Base-by-base conservation (phyloP, 805 yeast species). In the Vanderwaltozyma verrucispora region DNA sequence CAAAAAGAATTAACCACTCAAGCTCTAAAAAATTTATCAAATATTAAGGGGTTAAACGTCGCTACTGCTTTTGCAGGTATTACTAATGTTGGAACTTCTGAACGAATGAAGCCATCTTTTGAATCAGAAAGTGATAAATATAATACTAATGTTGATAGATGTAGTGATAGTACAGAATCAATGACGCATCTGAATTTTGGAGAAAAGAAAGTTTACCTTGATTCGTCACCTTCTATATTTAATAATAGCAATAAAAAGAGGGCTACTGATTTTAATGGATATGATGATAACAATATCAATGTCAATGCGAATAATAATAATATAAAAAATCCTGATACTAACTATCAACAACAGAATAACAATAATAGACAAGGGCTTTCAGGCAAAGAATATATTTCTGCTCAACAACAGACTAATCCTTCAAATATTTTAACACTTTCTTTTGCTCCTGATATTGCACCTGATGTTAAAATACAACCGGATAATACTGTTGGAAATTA, bases 1-100 rank as follows among this genome's bases (percentile, higher is more conserved):
- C 59, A 57, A 20, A 55, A 47, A 25, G 57, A 55, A 34, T 46
- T 67, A 9, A 65, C 71, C 0, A 59, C 63, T 9, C 65, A 62
- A 39, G 70, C 71, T 1, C 37, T 65, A 35, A 54, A 59, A 28
- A 62, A 59, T 32, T 46, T 67, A 25, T 57, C 65, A 3, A 41
- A 54, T 2, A 36, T 65, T 33, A 56, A 42, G 23, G 31, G 40
- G 5, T 29, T 26, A 3, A 34, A 35, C 6, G 21, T 34, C 3
- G 16, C 32, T 11, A 30, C 15, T 32, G 29, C 30, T 2, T 33
- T 33, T 27, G 29, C 39, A 5, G 32, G 30, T 4, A 33, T 25
- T 7, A 29, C 33, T 29, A 25, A 20, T 5, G 8, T 9, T 14
- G 28, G 31, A 31, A 16, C 11, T 16, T 15, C n/a, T 5, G 30